Evolutionary conservation across 2,329 filamentous ascomycete species (phyloP).

Genomic region (Pezicula neosporulosa): DNA sequence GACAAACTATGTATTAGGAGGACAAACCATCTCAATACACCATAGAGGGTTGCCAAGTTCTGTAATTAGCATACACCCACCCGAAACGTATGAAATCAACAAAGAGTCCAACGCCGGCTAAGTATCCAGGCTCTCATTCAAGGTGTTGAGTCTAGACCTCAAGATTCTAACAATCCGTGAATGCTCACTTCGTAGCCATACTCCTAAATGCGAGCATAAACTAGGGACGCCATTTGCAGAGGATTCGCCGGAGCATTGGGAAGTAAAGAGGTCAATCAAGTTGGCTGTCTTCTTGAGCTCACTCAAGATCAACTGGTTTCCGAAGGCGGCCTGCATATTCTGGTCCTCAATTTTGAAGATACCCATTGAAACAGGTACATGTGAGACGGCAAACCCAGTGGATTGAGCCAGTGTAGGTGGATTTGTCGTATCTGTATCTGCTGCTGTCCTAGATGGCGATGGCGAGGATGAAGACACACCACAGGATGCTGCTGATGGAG

Average conservation of each 20-base stretch:
- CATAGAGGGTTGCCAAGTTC: neutral
- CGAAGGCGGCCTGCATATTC: constrained; percentile 16
- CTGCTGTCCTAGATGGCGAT: constrained; percentile 1
- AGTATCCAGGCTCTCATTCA: constrained; percentile 5
- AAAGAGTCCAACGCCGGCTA: neutral
- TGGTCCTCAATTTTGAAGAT: constrained; percentile 20
- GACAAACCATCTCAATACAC: neutral
- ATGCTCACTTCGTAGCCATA: constrained; percentile 14
- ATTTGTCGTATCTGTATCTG: constrained; percentile 1
- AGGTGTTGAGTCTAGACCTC: constrained; percentile 5
- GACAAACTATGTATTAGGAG: neutral
- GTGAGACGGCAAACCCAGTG: constrained; percentile 19
- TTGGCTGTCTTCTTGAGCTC: constrained; percentile 17
- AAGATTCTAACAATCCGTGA: constrained; percentile 8
- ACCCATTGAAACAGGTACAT: constrained; percentile 18
- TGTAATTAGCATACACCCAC: neutral
- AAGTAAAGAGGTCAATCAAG: constrained; percentile 15
- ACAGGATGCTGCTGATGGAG: neutral
- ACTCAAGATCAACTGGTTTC: constrained; percentile 20
- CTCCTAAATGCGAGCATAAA: constrained; percentile 10
- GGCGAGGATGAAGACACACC: constrained; percentile 4
- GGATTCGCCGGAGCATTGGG: constrained; percentile 5
- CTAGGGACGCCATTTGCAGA: constrained; percentile 3
- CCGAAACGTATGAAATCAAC: neutral
- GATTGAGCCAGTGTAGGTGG: constrained; percentile 12